Base-by-base conservation (phyloP, 2,329 filamentous ascomycete genomes). In the Diaporthe vexans region DNA sequence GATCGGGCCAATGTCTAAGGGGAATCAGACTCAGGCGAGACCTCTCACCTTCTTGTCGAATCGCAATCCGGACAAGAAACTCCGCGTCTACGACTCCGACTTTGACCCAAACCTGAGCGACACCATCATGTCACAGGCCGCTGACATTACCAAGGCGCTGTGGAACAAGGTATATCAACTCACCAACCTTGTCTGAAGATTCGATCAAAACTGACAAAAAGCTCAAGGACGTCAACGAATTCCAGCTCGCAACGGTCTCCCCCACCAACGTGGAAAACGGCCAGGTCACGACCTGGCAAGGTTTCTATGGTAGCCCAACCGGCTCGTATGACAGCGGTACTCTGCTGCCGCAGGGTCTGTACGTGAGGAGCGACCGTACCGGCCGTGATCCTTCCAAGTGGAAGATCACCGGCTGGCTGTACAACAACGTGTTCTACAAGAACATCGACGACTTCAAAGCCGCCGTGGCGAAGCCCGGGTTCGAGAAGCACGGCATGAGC, bases 341-440 rank as follows among this genome's bases (percentile, higher is more conserved):
- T 11, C 11, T 87, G 69, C 81, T 81, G 11, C 85, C 85, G 0
- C 75, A 87, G 2, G 86, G 86, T 77, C 84, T 88, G 73, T 87
- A 83, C 75, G 79, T 86, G 10, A 76, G 86, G 26, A 77, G 86
- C 15, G 84, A 88, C 74, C 81, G 81, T 58, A 82, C 83, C 1
- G 86, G 86, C 24, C 85, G 83, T 3, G 85, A 88, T 77, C 77
- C 83, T 6, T 82, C 81, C 6, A 78, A 82, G 6, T 88, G 85
- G 76, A 82, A 79, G 7, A 76, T 88, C 46, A 84, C 83, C 74
- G 85, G 84, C 2, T 83, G 86, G 67, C 83, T 87, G 0, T 86
- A 85, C 17, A 81, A 84, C 75, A 79, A 78, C 13, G 78, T 80
- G n/a, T 83, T 85, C 73, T 86, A 84, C 74, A 70, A 79, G 1